Evolutionary conservation across 352 stramenopile species (phyloP).

Genomic region (Globisporangium mamillatum): DNA sequence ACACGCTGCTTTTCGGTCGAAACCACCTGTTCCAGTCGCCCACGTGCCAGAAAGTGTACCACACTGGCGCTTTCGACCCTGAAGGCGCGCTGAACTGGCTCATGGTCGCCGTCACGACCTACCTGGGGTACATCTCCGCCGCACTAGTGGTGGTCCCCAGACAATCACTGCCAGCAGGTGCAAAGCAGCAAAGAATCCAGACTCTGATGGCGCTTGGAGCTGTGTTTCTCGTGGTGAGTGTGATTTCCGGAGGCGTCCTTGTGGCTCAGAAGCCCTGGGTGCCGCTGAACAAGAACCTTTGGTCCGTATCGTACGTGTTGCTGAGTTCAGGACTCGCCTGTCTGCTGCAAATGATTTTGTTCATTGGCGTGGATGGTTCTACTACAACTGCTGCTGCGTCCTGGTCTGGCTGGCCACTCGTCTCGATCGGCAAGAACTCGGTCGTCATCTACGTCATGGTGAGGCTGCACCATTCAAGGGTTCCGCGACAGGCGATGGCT

Average conservation of each 20-base stretch:
- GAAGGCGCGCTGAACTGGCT: slow-evolving; percentile 81
- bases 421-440: slow-evolving; percentile 66
- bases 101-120: slow-evolving; percentile 56
- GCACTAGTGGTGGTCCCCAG: slow-evolving; percentile 22
- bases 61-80: slow-evolving; percentile 66
- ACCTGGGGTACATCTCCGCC: slow-evolving; percentile 60
- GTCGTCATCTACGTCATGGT: slow-evolving; percentile 77
- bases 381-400: background rate
- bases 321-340: slow-evolving; percentile 39
- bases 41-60: slow-evolving; percentile 54
- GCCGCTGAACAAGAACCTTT: slow-evolving; percentile 87
- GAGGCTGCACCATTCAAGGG: slow-evolving; percentile 2
- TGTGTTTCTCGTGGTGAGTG: slow-evolving; percentile 9
- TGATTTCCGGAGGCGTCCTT: slow-evolving; percentile 17
- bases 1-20: slow-evolving; percentile 54
- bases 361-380: slow-evolving; percentile 21
- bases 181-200: slow-evolving; percentile 3
- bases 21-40: slow-evolving; percentile 62
- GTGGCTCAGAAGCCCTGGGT: slow-evolving; percentile 28
- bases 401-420: slow-evolving; percentile 28
- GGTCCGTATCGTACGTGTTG: slow-evolving; percentile 69
- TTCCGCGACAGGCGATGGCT: background rate
- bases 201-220: slow-evolving; percentile 4
- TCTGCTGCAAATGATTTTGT: slow-evolving; percentile 25
- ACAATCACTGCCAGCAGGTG: background rate